Conservation (phyloP, 2,329 filamentous ascomycete genomes). For the Ophiostoma populinum region DNA sequence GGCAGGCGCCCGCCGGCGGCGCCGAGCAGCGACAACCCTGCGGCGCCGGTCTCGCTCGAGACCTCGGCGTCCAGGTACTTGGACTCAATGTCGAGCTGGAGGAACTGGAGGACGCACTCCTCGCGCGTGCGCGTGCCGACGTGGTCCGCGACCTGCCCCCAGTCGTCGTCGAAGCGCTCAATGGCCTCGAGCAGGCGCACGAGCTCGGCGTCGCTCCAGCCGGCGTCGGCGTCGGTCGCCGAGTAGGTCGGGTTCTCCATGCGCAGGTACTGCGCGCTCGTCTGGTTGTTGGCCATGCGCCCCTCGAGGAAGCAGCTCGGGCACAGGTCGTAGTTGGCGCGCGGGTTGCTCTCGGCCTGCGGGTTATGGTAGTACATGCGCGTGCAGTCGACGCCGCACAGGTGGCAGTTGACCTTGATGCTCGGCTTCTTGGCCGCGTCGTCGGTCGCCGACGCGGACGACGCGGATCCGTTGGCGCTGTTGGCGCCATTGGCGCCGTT, state of each 20-base stretch:
- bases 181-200: constrained; percentile 80
- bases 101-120: constrained; percentile 91
- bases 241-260: constrained; percentile 78
- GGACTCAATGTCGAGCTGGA: constrained; percentile 93
- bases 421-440: constrained; percentile 48
- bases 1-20: constrained; percentile 66
- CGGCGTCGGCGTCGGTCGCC: constrained; percentile 61
- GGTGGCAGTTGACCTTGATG: constrained; percentile 65
- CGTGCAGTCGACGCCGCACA: constrained; percentile 80
- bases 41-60: constrained; percentile 28
- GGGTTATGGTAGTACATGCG: constrained; percentile 42
- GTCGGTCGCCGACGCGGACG: constrained; percentile 25
- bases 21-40: constrained; percentile 48
- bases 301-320: constrained; percentile 78
- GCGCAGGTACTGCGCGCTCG: constrained; percentile 67
- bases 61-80: constrained; percentile 79
- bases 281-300: constrained; percentile 64
- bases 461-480: constrained; percentile 28
- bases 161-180: constrained; percentile 89
- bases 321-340: constrained; percentile 74
- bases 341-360: constrained; percentile 38
- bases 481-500: no score
- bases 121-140: constrained; percentile 83
- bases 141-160: constrained; percentile 81
- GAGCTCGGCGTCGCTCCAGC: constrained; percentile 82